These are phyloP conservation scores for Didymella pinodella DNA, from an alignment of 2,329 filamentous ascomycete genomes.

Conservation along the genomic window DNA sequence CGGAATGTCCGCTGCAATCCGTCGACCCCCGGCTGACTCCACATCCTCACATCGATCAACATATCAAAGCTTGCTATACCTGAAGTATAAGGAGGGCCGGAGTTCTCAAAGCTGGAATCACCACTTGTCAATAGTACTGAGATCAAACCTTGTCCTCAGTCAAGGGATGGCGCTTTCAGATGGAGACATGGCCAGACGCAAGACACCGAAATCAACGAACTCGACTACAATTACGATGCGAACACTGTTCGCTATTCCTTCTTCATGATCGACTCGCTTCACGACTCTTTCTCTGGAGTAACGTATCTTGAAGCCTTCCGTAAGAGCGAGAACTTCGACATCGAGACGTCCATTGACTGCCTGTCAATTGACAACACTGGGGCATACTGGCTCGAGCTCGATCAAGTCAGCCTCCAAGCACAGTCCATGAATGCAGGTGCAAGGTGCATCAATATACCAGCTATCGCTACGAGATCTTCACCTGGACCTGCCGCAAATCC, in stretches of 20 bases:
- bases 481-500: too few species aligned
- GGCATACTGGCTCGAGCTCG: background rate
- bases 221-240: background rate
- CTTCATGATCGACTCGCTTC: background rate
- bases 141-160: background rate
- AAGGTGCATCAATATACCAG: background rate
- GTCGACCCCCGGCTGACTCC: background rate
- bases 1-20: background rate
- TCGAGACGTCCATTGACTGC: background rate
- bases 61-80: background rate
- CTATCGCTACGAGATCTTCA: background rate
- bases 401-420: background rate
- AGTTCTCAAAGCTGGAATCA: slow-evolving; percentile 3
- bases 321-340: background rate
- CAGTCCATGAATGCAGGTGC: background rate
- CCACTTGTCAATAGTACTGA: background rate
- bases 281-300: background rate
- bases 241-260: background rate
- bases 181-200: background rate
- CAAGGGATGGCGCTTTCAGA: background rate
- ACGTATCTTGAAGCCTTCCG: background rate
- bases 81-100: background rate
- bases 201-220: background rate
- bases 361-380: background rate
- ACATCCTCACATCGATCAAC: background rate